Base-by-base conservation (phyloP, 2,329 filamentous ascomycete species). In the Epichloe baconii region DNA sequence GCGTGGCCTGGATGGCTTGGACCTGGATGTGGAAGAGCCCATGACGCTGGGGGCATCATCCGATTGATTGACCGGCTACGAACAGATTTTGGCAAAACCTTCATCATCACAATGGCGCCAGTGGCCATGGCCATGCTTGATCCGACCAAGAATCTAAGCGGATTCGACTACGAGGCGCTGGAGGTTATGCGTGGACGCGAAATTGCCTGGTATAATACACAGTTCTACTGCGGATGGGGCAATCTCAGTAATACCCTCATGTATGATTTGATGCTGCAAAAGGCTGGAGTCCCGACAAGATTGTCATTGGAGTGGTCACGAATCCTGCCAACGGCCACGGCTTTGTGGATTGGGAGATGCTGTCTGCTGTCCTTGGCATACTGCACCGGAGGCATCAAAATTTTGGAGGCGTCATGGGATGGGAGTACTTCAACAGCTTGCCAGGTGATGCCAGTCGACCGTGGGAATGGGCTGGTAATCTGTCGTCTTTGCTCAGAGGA, bases 181-280 rank as follows among this genome's bases (percentile, higher is more conserved):
- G 88, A 95, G 63, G 73, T 76, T 11, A 75, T 79, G 65, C 74
- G 79, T 5, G 83, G 83, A 1, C 67, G 66, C 15, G 76, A 83
- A 43, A 85, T 95, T 31, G 75, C 76, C 3, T 96, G 88, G 80
- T 95, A 95, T 66, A 95, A 95, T 63, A 76, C 84, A 5, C 90
- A 96, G 63, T 95, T 95, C 67, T 96, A 96, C 73, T 93, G 86
- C 62, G 88, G 88, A 2, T 96, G 88, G 83, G 88, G 88, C 8
- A 73, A 75, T 57, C 68, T 75, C 53, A 65, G 60, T 44, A 71
- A 61, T 31, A 67, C 75, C 0, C 50, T 63, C 41, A 70, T 73
- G 63, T 82, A 77, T 61, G 71, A 78, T 51, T 57, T 65, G 47
- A 73, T 80, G 48, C 57, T 80, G 8, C 69, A 71, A 14, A 75